A percentile compares a stretch with the other conserved stretches of the same genome.
Evolutionary conservation across 768 basidiomycete genomes (phyloP).

Genomic region (Mycena leptocephala): DNA sequence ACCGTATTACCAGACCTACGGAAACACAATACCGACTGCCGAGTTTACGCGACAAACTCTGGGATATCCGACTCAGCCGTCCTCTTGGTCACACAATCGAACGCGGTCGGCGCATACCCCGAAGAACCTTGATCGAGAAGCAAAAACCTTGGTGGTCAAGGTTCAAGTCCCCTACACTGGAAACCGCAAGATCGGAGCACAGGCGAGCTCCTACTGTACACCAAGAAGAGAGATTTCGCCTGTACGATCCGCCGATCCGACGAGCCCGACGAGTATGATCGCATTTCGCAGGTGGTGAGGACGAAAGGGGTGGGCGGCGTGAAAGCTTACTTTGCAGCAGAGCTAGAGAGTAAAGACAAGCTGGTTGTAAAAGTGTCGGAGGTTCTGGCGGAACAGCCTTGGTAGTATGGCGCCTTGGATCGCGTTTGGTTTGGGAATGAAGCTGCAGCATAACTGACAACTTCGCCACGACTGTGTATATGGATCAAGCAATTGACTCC

Average conservation of each 20-base stretch:
- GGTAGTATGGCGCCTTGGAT: slow-evolving; percentile 45
- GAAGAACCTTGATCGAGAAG: slow-evolving; percentile 35
- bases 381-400: slow-evolving; percentile 71
- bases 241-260: slow-evolving; percentile 57
- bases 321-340: slow-evolving; percentile 39
- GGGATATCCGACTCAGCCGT: slow-evolving; percentile 23
- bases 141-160: slow-evolving; percentile 55
- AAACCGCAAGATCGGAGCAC: background rate
- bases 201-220: slow-evolving; percentile 62
- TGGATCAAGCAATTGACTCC: no score
- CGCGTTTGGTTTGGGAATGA: background rate
- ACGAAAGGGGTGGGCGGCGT: slow-evolving; percentile 53
- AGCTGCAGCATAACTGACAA: background rate
- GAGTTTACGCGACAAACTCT: slow-evolving; percentile 12
- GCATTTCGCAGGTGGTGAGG: slow-evolving; percentile 54
- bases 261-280: slow-evolving; percentile 56
- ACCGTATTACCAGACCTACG: slow-evolving; percentile 54
- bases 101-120: slow-evolving; percentile 30
- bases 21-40: slow-evolving; percentile 44
- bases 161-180: slow-evolving; percentile 62
- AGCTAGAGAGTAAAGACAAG: slow-evolving; percentile 55
- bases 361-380: slow-evolving; percentile 68
- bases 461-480: background rate
- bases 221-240: slow-evolving; percentile 68
- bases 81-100: slow-evolving; percentile 3